A percentile compares a stretch with the other conserved stretches of the same genome.
Evolutionary conservation across 2,329 filamentous ascomycete species (phyloP).

Genomic region (Boeremia lycopersici): DNA sequence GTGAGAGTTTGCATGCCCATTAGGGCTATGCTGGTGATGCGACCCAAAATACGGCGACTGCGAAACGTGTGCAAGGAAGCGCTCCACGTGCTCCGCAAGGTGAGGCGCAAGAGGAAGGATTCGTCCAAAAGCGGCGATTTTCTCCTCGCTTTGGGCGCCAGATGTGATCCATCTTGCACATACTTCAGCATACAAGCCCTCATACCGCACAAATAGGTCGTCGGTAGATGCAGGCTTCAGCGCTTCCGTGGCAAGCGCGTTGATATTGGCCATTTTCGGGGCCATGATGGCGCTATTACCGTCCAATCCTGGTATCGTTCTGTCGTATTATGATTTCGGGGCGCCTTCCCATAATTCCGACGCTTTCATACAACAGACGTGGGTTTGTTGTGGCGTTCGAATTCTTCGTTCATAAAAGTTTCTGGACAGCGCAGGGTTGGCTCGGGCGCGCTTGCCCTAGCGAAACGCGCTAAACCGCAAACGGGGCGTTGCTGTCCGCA

Average conservation of each 20-base stretch:
- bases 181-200: slow-evolving; percentile 78
- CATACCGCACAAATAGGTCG: slow-evolving; percentile 74
- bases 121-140: slow-evolving; percentile 75
- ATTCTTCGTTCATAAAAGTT: slow-evolving; percentile 12
- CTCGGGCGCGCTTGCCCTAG: neutral
- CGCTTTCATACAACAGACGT: slow-evolving; percentile 30
- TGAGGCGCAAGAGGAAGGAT: slow-evolving; percentile 83
- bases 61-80: slow-evolving; percentile 45
- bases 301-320: slow-evolving; percentile 25
- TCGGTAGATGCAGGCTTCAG: slow-evolving; percentile 74
- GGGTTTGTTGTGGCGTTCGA: slow-evolving; percentile 24
- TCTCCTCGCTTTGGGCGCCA: slow-evolving; percentile 42
- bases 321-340: slow-evolving; percentile 24
- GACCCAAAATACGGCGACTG: slow-evolving; percentile 31
- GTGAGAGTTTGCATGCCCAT: neutral
- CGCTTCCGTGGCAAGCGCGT: slow-evolving; percentile 35
- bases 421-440: neutral
- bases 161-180: slow-evolving; percentile 76
- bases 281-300: slow-evolving; percentile 19
- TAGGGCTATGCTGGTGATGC: neutral
- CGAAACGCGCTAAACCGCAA: slow-evolving; percentile 28
- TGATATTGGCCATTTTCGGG: slow-evolving; percentile 37
- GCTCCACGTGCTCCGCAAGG: slow-evolving; percentile 73
- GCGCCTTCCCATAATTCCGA: slow-evolving; percentile 47
- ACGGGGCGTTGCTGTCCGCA: slow-evolving; percentile 31